Base-by-base conservation (phyloP, 164 flowering plant genomes). In the Umbilicus rupestris region DNA sequence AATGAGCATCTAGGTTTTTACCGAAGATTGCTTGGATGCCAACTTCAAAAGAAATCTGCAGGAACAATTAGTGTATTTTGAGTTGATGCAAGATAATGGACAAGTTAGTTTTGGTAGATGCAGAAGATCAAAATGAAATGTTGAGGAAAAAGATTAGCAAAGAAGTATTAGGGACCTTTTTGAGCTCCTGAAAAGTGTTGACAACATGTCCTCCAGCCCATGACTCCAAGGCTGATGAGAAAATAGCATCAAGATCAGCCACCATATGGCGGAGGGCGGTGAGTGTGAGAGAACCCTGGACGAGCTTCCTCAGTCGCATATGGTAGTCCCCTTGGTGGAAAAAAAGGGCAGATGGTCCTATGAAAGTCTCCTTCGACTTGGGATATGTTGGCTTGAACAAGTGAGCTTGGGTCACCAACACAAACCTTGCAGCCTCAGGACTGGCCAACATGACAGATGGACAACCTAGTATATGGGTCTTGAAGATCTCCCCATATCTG, bases 171-270 rank as follows among this genome's bases (percentile, higher is more conserved):
- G 29, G 16, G 10, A 92, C 98, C 86, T 82, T 87, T 72, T 92
- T 92, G 90, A 92, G 77, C 75, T 88, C 96, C 30, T 78, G 78
- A 62, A 75, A 90, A 69, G 88, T 85, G 78, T 82, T 87, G 41
- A 87, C 68, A 63, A 85, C 77, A 28, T 31, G 76, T 5, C 75
- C 85, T 5, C 77, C 85, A 4, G 73, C 70, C 89, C 84, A 90
- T 2, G 96, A 80, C 2, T 82, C 78, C 66, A 89, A 50, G n/a
- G 71, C 39, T 1, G 90, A 77, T 45, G 66, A 55, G 5, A 81
- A 80, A 0, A 74, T 45, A 63, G 74, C 58, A 42, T 86, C 89
- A 19, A 92, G 78, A 41, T 75, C 71, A 0, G 82, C 66, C 39
- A 85, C 82, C 37, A 84, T 70, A 22, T 65, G 70, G 28, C 69